Conservation (phyloP, 2,329 filamentous ascomycete genomes). For the Podosphaera aphanis region DNA sequence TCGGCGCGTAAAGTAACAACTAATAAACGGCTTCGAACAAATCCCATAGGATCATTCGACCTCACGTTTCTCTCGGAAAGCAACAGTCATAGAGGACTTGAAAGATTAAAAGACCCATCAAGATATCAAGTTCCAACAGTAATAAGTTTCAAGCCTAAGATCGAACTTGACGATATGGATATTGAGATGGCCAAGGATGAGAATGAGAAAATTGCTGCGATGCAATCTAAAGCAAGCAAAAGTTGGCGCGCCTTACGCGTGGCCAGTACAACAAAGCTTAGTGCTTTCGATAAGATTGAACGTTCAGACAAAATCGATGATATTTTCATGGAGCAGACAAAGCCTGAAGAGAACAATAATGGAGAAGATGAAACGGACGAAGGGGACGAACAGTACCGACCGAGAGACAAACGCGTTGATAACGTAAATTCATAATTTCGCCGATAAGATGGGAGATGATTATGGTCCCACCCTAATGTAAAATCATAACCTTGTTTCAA, state of each 20-base stretch:
- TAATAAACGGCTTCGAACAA: slow-evolving; percentile 44
- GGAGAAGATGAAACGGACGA: slow-evolving; percentile 17
- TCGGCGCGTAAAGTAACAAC: slow-evolving; percentile 41
- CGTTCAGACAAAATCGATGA: slow-evolving; percentile 46
- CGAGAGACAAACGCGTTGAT: slow-evolving; percentile 21
- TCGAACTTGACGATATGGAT: slow-evolving; percentile 63
- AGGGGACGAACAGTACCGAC: slow-evolving; percentile 18
- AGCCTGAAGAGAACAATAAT: slow-evolving; percentile 18
- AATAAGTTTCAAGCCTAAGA: slow-evolving; percentile 45
- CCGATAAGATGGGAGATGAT: no score
- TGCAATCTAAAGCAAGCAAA: slow-evolving; percentile 63
- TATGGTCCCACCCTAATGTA: no score
- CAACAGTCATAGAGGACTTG: slow-evolving; percentile 35
- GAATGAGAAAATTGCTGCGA: slow-evolving; percentile 30
- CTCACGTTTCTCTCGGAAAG: slow-evolving; percentile 56
- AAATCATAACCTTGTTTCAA: no score
- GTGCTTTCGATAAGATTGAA: slow-evolving; percentile 69
- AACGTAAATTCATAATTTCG: neutral
- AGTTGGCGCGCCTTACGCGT: slow-evolving; percentile 75
- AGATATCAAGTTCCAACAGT: slow-evolving; percentile 48
- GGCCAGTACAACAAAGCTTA: slow-evolving; percentile 48
- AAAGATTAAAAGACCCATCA: slow-evolving; percentile 40
- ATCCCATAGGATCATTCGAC: slow-evolving; percentile 48
- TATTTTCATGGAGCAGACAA: slow-evolving; percentile 27
- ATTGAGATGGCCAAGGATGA: slow-evolving; percentile 52